Evolutionary conservation across 139 green algal species (phyloP).

Genomic region (Tetratostichococcus sp.): DNA sequence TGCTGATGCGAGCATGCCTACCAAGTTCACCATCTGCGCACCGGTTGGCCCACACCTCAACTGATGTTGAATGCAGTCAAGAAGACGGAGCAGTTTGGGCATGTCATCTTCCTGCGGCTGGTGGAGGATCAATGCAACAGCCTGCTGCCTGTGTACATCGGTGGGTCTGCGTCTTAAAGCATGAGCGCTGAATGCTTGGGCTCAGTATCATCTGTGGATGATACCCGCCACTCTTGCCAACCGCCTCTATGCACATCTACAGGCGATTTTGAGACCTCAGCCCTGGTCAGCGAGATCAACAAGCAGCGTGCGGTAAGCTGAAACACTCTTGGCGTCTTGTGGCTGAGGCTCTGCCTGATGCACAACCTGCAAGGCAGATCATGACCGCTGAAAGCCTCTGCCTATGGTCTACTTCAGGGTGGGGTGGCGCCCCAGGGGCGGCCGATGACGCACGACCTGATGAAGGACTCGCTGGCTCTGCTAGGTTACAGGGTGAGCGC

Average conservation of each 20-base stretch:
- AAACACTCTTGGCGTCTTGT: neutral
- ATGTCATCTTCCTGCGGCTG: constrained; percentile 45
- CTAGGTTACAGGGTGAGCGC: constrained; percentile 40
- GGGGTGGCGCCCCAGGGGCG: constrained; percentile 25
- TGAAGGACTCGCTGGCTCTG: constrained; percentile 47
- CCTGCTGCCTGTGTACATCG: constrained; percentile 52
- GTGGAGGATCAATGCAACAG: constrained; percentile 24
- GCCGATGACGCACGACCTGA: constrained; percentile 62
- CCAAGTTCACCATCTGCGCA: no score
- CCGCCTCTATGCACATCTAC: neutral
- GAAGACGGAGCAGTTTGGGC: constrained; percentile 25
- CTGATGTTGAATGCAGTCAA: constrained; percentile 15
- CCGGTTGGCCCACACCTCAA: no score
- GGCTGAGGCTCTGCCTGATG: neutral
- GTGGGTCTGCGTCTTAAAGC: neutral
- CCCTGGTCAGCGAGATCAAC: constrained; percentile 44
- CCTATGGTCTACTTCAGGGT: no score
- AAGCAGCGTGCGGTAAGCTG: constrained; percentile 26
- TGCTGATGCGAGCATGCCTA: no score
- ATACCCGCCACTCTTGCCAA: neutral
- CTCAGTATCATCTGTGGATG: neutral
- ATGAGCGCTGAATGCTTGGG: no score
- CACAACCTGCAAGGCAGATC: neutral
- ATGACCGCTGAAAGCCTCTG: no score
- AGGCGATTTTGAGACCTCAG: constrained; percentile 49